These are phyloP conservation scores for Colletotrichum sp. DNA, from an alignment of 2,329 filamentous ascomycete species.

Conservation along the genomic window DNA sequence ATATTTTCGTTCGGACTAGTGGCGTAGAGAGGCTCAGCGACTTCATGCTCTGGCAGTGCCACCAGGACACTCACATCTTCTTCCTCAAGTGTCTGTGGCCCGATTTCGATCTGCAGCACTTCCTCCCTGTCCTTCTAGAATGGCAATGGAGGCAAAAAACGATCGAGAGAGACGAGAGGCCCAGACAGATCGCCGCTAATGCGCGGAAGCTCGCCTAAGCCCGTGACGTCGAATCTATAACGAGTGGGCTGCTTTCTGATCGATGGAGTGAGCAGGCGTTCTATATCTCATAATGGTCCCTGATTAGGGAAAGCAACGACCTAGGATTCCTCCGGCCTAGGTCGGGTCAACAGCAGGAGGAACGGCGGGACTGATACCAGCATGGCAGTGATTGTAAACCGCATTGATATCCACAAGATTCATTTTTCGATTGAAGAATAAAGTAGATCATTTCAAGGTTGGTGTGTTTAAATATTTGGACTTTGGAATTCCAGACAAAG, in stretches of 20 bases:
- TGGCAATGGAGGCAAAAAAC: conserved; percentile 77
- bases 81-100: conserved; percentile 95
- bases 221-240: too few species aligned
- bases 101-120: conserved; percentile 92
- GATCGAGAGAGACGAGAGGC: conserved; percentile 55
- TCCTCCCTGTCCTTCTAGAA: conserved; percentile 89
- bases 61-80: conserved; percentile 89
- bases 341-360: not conserved
- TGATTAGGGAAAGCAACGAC: not conserved
- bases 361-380: conserved; percentile 11
- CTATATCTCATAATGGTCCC: not conserved
- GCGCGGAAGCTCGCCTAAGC: conserved; percentile 10
- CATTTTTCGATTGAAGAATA: not conserved
- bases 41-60: conserved; percentile 99
- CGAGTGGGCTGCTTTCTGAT: not conserved
- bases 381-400: not conserved
- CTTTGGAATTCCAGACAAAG: not conserved
- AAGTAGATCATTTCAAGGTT: not conserved
- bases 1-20: conserved; percentile 90
- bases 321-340: not conserved
- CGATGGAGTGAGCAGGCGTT: not conserved
- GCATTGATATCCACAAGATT: conserved; percentile 15
- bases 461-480: not conserved
- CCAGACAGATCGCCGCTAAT: conserved; percentile 34
- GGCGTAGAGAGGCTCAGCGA: conserved; percentile 93